Percentiles rank a stretch among this genome's conserved stretches.
Evolutionary conservation across 768 basidiomycete species (phyloP).

Genomic region (Scleroderma bovista): DNA sequence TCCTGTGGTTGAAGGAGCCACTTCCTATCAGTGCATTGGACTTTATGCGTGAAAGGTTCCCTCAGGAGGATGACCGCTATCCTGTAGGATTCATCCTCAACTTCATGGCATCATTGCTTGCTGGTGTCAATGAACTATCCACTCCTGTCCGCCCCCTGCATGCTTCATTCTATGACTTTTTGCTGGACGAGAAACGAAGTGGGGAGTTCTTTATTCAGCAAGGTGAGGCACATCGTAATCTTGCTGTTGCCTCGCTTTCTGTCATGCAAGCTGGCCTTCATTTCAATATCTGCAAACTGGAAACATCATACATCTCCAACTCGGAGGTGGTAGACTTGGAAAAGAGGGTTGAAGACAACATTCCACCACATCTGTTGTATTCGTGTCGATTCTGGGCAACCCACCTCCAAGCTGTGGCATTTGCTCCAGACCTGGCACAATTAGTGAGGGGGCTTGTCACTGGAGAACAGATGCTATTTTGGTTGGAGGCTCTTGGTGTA

Average conservation of each 20-base stretch:
- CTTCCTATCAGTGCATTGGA: background rate
- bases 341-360: background rate
- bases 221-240: background rate
- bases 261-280: slow-evolving; percentile 25
- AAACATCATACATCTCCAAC: slow-evolving; percentile 26
- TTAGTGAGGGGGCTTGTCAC: background rate
- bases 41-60: background rate
- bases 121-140: background rate
- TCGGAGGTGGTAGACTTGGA: slow-evolving; percentile 8
- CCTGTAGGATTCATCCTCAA: background rate
- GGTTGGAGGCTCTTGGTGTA: background rate
- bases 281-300: slow-evolving; percentile 29
- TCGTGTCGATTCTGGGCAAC: background rate
- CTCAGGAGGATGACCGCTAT: background rate
- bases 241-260: slow-evolving; percentile 18
- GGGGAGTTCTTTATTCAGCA: slow-evolving; percentile 8
- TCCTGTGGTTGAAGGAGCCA: background rate
- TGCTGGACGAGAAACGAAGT: slow-evolving; percentile 9
- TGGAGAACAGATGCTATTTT: slow-evolving; percentile 2
- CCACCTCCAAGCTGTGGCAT: background rate
- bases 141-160: slow-evolving; percentile 15
- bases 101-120: slow-evolving; percentile 3
- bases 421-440: background rate
- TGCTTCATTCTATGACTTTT: slow-evolving; percentile 26
- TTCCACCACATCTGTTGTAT: background rate